Base-by-base conservation (phyloP, 2,329 filamentous ascomycete genomes). In the Cercospora sp. region DNA sequence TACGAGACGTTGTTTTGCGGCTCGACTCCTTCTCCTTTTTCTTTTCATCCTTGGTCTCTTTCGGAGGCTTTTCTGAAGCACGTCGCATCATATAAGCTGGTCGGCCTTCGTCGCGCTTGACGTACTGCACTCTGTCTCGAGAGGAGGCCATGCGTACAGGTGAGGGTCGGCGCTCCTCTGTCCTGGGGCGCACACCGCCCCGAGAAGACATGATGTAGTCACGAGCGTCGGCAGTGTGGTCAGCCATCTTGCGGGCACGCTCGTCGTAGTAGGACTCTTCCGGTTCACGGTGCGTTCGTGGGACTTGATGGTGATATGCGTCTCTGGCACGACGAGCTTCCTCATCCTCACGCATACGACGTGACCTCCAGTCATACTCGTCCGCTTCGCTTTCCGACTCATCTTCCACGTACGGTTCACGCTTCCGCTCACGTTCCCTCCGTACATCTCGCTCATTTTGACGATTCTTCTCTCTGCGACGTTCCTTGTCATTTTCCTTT, bases 381-480 rank as follows among this genome's bases (percentile, higher is more conserved):
- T 77, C 75, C 2, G 70, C 71, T 28, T 74, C 75, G 68, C 77
- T 77, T 21, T 74, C 73, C 2, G 71, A 70, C 2, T 80, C 79
- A 53, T 78, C 79, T 16, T 73, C 74, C 5, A 61, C 77, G 34
- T 77, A 74, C 40, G 72, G 24, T 30, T 65, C 63, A 63, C 79
- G 79, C 69, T 80, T 81, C 34, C 70, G 70, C 10, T 79, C 79
- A 61, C 80, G 77, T 8, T 82, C 80, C 65, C 76, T 75, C 55
- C 78, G 77, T 8, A 78, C 75, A 40, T 83, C 82, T 67, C 77
- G 77, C 57, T 82, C 80, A 61, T 77, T 76, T 57, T 76, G 75
- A 71, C 80, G 78, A 67, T 76, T 78, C 69, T 77, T 77, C 61
- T 83, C 81, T 45, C 77, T 77, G 45, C 81, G 76, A 10, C 77